Evolutionary conservation across 805 yeast species (phyloP), one percentile per base, ranked within the genome.

Genomic region (Lachancea sp.): DNA sequence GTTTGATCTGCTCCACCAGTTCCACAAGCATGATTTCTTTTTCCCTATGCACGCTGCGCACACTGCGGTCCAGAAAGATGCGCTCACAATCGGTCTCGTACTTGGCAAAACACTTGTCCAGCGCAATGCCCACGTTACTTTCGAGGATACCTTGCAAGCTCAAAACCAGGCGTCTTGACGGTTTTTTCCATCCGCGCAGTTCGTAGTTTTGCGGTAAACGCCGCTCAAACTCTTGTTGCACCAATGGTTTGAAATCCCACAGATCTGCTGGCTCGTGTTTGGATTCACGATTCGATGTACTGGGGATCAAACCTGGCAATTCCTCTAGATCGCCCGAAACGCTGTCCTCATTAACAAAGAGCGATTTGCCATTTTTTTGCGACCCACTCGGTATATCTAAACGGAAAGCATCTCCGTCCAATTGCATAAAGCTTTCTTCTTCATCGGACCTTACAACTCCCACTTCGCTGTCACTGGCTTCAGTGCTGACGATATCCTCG

Each of bases 191-290:
- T 20, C 49, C 51, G 37, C 49, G 50, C 17, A 56, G 48, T 22
- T 53, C 53, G 36, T 50, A 50, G 36, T 48, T 50, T 9, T 49
- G 41, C 13, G 59, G 55, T 20, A 58, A 20, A 32, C 49, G 47
- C 10, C 55, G 51, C 34, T 48, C 34, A 34, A 56, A 60, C 34
- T 50, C 53, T 20, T 46, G 38, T 12, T 51, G 48, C 19, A 58
- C 50, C 11, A 53, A 46, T 22, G 47, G 50, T 20, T 51, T 51
- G 39, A 62, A 57, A 29, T 60, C 60, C 66, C 66, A 60, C 11
- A 56, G 49, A 42, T 49, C 43, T 15, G 7, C 27, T 30, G 36
- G 15, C 15, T 19, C 16, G 17, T 41, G 16, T 18, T 20, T 18
- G 22, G 47, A 47, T 22, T 41, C 45, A 31, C n/a, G n/a, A n/a